Conservation (phyloP, 768 basidiomycete genomes). For the Calocera viscosa region DNA sequence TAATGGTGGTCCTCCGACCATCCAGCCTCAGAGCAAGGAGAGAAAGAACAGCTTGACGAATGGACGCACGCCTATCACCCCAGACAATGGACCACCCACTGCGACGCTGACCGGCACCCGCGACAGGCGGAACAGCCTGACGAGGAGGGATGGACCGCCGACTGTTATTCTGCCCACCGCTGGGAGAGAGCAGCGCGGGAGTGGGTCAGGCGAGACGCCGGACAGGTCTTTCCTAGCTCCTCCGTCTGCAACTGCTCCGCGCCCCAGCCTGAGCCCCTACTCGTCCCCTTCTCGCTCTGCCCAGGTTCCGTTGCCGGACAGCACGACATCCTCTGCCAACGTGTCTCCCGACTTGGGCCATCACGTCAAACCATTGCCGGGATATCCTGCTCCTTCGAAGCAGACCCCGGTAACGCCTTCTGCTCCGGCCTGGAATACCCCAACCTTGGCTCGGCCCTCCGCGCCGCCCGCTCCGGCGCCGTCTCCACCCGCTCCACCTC, state of each 20-base stretch:
- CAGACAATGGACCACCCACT: not conserved
- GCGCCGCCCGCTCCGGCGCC: not conserved
- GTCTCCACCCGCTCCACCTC: constrained; percentile 1
- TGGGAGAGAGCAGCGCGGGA: not conserved
- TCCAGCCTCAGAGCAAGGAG: not conserved
- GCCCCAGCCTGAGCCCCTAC: not conserved
- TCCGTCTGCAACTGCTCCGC: not conserved
- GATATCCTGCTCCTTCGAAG: not conserved
- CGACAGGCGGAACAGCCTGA: not conserved
- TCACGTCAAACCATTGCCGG: not conserved
- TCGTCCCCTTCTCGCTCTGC: not conserved
- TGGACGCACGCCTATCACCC: not conserved
- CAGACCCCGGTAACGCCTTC: not conserved
- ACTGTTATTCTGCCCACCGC: not conserved
- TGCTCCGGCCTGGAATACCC: constrained; percentile 7
- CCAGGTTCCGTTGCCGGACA: not conserved
- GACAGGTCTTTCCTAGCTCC: not conserved
- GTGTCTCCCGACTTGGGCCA: not conserved
- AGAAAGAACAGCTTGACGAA: not conserved
- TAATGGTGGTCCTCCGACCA: not conserved
- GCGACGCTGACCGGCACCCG: not conserved
- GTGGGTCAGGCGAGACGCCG: not conserved
- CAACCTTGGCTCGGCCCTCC: not conserved
- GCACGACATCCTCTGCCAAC: not conserved
- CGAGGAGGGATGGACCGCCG: not conserved